These are phyloP conservation scores for Paratinospora sagittata DNA, from an alignment of 164 flowering plant genomes.

Conservation along the genomic window DNA sequence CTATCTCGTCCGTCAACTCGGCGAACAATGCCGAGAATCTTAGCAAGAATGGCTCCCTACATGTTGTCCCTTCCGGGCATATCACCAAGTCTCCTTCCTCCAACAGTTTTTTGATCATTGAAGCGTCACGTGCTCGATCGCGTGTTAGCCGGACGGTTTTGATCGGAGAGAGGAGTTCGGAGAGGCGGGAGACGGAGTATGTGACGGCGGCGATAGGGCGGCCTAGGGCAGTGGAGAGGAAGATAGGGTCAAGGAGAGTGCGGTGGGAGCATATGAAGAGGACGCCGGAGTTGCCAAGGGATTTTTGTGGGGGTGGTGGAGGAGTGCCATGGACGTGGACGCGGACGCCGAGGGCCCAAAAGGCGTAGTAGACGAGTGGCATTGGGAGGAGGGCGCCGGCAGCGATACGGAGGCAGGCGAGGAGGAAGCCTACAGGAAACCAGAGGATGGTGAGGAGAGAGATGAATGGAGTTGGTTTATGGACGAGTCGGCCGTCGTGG, in stretches of 20 bases:
- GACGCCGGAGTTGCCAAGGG: conserved; percentile 34
- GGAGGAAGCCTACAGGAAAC: conserved; percentile 46
- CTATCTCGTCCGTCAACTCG: conserved; percentile 51
- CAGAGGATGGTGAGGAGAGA: conserved; percentile 38
- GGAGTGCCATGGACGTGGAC: conserved; percentile 50
- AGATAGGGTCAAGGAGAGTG: conserved; percentile 54
- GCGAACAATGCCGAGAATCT: conserved; percentile 61
- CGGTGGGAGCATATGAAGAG: conserved; percentile 63
- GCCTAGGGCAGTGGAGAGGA: conserved; percentile 50
- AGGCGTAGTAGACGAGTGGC: conserved; percentile 41
- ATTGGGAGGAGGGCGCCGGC: conserved; percentile 55
- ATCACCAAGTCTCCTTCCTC: conserved; percentile 57
- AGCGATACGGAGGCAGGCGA: conserved; percentile 44
- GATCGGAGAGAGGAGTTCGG: conserved; percentile 69
- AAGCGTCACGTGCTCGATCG: conserved; percentile 49
- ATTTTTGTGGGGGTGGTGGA: conserved; percentile 39
- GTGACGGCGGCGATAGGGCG: conserved; percentile 53
- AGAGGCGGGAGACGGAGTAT: conserved; percentile 54
- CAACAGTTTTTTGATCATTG: conserved; percentile 49
- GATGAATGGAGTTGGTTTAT: conserved; percentile 32
- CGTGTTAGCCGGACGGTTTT: conserved; percentile 55
- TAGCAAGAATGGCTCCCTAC: conserved; percentile 58
- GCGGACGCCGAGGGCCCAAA: conserved; percentile 51
- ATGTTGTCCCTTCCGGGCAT: conserved; percentile 78
- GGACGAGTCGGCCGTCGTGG: conserved; percentile 44